phyloP scores from a whole-genome alignment of 306 rosid genomes.

The Psophocarpus tetragonolobus region DNA sequence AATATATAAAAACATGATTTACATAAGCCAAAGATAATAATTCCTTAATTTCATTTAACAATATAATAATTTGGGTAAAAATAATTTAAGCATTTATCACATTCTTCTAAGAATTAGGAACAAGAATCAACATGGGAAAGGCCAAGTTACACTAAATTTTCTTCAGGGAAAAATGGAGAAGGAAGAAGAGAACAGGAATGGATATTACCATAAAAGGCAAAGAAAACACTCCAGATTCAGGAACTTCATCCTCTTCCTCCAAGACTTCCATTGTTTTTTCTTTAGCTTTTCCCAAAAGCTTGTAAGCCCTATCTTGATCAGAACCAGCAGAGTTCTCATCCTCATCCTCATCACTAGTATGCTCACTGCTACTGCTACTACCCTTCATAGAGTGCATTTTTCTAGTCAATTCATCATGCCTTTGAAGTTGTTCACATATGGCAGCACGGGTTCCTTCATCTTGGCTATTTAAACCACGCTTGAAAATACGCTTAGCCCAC shows the following conservation, averaged over 20 bases:
- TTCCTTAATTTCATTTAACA: neutral
- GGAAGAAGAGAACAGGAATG: conserved; percentile 23
- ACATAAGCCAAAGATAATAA: neutral
- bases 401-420: conserved; percentile 72
- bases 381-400: conserved; percentile 77
- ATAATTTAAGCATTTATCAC: neutral
- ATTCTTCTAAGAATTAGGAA: conserved; percentile 18
- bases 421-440: conserved; percentile 67
- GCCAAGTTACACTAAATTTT: neutral
- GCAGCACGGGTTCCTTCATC: conserved; percentile 96
- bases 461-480: conserved; percentile 75
- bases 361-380: conserved; percentile 69
- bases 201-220: conserved; percentile 86
- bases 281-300: conserved; percentile 69
- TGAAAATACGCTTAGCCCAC: conserved; percentile 71
- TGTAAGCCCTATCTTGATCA: conserved; percentile 55
- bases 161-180: neutral
- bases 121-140: neutral
- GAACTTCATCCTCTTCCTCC: conserved; percentile 72
- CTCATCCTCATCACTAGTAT: conserved; percentile 66
- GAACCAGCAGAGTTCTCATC: conserved; percentile 48
- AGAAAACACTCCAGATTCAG: conserved; percentile 76
- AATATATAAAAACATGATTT: neutral
- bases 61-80: neutral
- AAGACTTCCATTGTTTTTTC: conserved; percentile 64